Evolutionary conservation across 306 rosid genomes (phyloP), one percentile per base, ranked within the genome.

Genomic region (Quillaja saponaria): DNA sequence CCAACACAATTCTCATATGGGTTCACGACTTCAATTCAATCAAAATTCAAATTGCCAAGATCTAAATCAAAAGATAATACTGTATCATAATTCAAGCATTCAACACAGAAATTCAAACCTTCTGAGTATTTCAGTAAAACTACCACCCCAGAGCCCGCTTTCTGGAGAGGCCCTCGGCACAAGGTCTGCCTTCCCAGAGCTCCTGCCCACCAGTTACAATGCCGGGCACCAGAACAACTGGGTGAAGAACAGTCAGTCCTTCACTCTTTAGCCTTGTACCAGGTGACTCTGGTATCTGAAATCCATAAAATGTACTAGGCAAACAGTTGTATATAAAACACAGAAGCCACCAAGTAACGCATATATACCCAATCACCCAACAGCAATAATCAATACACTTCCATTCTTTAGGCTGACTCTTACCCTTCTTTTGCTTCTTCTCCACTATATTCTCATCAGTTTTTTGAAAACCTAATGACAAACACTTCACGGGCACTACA

Each of bases 151-250:
- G 35, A 87, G 82, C 1, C n/a, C 69, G 71, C 75, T 84, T 79
- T 39, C 92, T 50, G 41, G 87, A 90, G 4, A 90, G 76, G 2
- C 70, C 85, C 48, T 77, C 64, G 50, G 95, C 84, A 71, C 92
- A 87, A 62, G 92, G 87, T 77, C 69, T 79, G 28, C 95, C 97
- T 64, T 85, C 95, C 90, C 90, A 84, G 31, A 84, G 82, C 81
- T 84, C 86, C 7, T 80, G 81, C 34, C 86, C 90, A n/a, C 86
- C 86, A 38, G 76, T 81, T 28, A 81, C 69, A 40, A 84, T 66
- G 19, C 90, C 90, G 8, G 84, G 86, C 49, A 84, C 86, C 21
- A 84, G 39, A 42, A 84, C 76, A 12, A 84, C 84, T 0, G 86
- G 90, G 61, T 84, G 90, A 59, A 75, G 69, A 21, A 77, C 79